A percentile compares a stretch with the other conserved stretches of the same genome.
phyloP scores from a whole-genome alignment of 208 protist genomes.

The Acanthamoeba royreba region DNA sequence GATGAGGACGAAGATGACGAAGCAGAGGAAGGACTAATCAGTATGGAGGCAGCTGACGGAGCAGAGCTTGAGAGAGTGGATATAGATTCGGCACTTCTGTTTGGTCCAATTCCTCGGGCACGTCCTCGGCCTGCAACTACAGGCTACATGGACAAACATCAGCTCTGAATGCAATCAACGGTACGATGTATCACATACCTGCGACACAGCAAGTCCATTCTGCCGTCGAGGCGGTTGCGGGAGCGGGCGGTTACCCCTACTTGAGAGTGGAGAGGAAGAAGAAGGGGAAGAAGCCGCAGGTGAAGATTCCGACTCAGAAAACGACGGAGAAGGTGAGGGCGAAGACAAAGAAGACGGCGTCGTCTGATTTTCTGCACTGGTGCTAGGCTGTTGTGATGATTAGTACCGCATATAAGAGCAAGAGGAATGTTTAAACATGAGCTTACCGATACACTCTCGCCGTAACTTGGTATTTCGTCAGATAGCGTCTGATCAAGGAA shows the following conservation, averaged over 20 bases:
- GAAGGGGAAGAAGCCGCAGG: too few relatives aligned
- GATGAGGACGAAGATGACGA: background rate
- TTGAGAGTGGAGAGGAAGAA: too few relatives aligned
- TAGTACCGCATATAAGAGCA: too few relatives aligned
- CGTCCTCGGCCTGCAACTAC: background rate
- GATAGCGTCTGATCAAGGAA: too few relatives aligned
- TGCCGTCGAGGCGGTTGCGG: background rate
- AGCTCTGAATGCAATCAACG: background rate
- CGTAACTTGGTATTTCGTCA: too few relatives aligned
- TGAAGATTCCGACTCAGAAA: too few relatives aligned
- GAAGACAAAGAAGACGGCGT: too few relatives aligned
- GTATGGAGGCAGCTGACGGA: background rate
- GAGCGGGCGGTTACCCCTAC: background rate
- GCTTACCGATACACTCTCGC: too few relatives aligned
- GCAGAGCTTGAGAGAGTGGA: background rate
- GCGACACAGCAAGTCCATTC: background rate
- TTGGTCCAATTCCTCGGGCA: background rate
- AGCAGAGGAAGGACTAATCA: background rate
- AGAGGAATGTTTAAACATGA: too few relatives aligned
- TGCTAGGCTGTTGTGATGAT: too few relatives aligned
- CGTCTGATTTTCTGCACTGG: too few relatives aligned
- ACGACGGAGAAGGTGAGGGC: too few relatives aligned
- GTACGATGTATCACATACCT: background rate
- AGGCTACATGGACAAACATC: background rate
- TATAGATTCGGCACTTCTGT: background rate